These are phyloP conservation scores for Plasmodium berghei DNA, from an alignment of 169 alveolate species.

Conservation along the genomic window DNA sequence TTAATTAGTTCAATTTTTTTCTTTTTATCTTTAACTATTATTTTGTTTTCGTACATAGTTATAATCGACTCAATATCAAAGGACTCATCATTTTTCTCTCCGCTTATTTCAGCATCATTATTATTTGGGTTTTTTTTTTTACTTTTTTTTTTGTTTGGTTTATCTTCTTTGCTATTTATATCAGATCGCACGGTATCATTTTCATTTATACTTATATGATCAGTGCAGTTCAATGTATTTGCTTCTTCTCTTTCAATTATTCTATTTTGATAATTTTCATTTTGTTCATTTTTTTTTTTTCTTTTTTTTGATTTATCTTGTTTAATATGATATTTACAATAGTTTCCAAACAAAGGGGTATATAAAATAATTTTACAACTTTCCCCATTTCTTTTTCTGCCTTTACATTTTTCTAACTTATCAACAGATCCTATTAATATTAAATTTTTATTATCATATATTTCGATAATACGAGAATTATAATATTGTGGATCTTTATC, in stretches of 20 bases:
- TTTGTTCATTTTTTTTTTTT: constrained; percentile 12
- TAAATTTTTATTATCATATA: constrained; percentile 14
- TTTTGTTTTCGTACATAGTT: constrained; percentile 40
- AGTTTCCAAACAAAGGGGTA: constrained; percentile 47
- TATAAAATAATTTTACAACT: constrained; percentile 40
- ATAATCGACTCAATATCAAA: constrained; percentile 71
- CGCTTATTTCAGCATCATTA: neutral
- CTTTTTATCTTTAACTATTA: constrained; percentile 60
- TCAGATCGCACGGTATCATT: neutral
- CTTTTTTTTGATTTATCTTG: constrained; percentile 33
- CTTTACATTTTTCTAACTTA: constrained; percentile 60
- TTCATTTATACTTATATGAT: constrained; percentile 1
- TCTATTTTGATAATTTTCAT: constrained; percentile 6
- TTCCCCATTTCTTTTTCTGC: constrained; percentile 34
- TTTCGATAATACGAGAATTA: constrained; percentile 39
- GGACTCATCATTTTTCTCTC: constrained; percentile 13
- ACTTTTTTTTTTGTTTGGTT: neutral
- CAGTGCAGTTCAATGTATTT: neutral
- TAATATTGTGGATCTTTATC: constrained; percentile 65
- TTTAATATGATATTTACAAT: constrained; percentile 56
- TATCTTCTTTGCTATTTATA: neutral
- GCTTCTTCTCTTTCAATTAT: neutral
- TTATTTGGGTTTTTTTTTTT: constrained; percentile 5
- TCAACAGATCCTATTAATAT: constrained; percentile 36
- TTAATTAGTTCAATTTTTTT: constrained; percentile 56